Percentiles rank a stretch among this genome's conserved stretches.
These are phyloP conservation scores for Fusarium metavorans DNA, from an alignment of 2,329 filamentous ascomycete genomes.

Conservation along the genomic window DNA sequence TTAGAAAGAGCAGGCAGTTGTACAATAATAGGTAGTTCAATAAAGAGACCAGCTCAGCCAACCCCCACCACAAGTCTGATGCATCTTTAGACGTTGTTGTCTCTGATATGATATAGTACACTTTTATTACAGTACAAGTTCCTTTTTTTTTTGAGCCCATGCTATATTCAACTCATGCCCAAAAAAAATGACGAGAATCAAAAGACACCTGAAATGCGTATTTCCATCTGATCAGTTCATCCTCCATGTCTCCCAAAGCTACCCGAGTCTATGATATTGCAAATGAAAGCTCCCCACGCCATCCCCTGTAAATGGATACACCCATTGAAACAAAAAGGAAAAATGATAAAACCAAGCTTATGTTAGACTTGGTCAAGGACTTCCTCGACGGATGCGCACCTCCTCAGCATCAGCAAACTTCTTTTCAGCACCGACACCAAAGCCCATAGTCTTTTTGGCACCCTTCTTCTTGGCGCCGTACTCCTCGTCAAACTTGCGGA, in stretches of 20 bases:
- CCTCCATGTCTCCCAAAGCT: conserved; percentile 7
- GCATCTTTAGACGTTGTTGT: not conserved
- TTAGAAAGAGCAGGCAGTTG: not conserved
- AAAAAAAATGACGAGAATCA: not conserved
- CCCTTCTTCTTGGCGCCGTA: conserved; percentile 85
- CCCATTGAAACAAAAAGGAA: not conserved
- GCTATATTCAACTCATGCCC: conserved; percentile 10
- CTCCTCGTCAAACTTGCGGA: conserved; percentile 95
- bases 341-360: not conserved
- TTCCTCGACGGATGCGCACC: conserved; percentile 55
- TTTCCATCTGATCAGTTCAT: conserved; percentile 12
- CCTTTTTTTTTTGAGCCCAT: conserved; percentile 2
- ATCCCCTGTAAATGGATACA: conserved; percentile 2
- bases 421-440: conserved; percentile 60
- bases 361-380: conserved; percentile 18
- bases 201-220: not conserved
- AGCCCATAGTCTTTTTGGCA: conserved; percentile 71
- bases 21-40: not conserved
- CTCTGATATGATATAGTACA: conserved; percentile 35
- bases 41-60: not conserved
- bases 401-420: conserved; percentile 55
- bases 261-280: conserved; percentile 29
- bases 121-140: conserved; percentile 27
- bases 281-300: conserved; percentile 19
- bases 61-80: not conserved